A percentile compares a stretch with the other conserved stretches of the same genome.
Evolutionary conservation across 176 grass and related monocot genomes (phyloP).

Genomic region (Juncus effusus): DNA sequence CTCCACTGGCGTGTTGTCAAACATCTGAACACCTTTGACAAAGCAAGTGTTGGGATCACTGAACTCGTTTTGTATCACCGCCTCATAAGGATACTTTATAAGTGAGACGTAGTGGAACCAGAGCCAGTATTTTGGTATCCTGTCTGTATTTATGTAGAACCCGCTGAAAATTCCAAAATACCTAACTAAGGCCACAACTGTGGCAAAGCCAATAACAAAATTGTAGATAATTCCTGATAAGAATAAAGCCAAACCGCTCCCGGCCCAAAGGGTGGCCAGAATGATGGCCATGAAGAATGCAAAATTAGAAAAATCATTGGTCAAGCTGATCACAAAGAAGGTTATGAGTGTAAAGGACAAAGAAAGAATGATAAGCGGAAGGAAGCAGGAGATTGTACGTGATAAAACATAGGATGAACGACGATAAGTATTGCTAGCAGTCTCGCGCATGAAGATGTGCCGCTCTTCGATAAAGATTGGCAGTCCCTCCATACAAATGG

Average conservation of each 20-base stretch:
- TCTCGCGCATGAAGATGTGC: slow-evolving; percentile 84
- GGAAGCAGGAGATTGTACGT: slow-evolving; percentile 63
- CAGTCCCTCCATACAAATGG: slow-evolving; percentile 70
- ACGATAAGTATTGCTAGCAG: slow-evolving; percentile 77
- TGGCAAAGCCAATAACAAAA: slow-evolving; percentile 62
- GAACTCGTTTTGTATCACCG: slow-evolving; percentile 70
- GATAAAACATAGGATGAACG: slow-evolving; percentile 78
- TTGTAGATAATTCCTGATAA: slow-evolving; percentile 69
- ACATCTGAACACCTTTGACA: slow-evolving; percentile 21
- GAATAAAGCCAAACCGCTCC: slow-evolving; percentile 74
- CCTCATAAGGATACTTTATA: slow-evolving; percentile 92
- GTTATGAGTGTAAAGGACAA: slow-evolving; percentile 71
- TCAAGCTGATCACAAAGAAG: slow-evolving; percentile 50
- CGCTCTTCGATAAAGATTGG: slow-evolving; percentile 82
- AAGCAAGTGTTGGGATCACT: slow-evolving; percentile 40
- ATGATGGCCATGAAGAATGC: slow-evolving; percentile 62
- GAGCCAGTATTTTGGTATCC: slow-evolving; percentile 58
- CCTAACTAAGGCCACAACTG: slow-evolving; percentile 60
- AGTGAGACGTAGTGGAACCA: slow-evolving; percentile 87
- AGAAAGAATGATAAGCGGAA: slow-evolving; percentile 54
- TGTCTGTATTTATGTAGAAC: slow-evolving; percentile 63
- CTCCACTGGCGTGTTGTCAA: slow-evolving; percentile 23
- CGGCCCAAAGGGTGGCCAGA: slow-evolving; percentile 65
- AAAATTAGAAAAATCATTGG: slow-evolving; percentile 40
- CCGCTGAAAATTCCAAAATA: slow-evolving; percentile 72